phyloP scores from a whole-genome alignment of 2,329 filamentous ascomycete species.

The Ceratocystis eucalypticola region DNA sequence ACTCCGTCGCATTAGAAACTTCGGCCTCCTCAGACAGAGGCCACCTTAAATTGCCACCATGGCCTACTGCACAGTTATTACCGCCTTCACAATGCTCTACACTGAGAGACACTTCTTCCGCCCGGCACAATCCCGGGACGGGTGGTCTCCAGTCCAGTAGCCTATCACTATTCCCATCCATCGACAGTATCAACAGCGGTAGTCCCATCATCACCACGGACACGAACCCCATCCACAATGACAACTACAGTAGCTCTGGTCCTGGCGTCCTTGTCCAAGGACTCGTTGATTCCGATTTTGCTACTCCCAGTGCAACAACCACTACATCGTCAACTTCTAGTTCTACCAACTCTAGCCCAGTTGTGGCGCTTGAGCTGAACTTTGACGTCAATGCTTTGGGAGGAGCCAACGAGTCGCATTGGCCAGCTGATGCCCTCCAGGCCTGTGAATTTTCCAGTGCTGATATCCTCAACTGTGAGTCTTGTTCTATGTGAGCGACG shows the following conservation, averaged over 20 bases:
- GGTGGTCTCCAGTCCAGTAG: background rate
- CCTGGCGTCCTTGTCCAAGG: background rate
- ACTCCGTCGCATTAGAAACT: slow-evolving; percentile 6
- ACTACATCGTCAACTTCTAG: background rate
- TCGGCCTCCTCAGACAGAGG: slow-evolving; percentile 16
- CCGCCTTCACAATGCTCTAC: slow-evolving; percentile 1
- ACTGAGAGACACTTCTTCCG: background rate
- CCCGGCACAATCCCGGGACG: slow-evolving; percentile 9
- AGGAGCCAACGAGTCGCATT: slow-evolving; percentile 3
- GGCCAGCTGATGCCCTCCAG: slow-evolving; percentile 3
- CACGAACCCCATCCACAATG: background rate
- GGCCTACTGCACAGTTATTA: slow-evolving; percentile 3
- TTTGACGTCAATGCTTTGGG: slow-evolving; percentile 7
- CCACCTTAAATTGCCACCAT: slow-evolving; percentile 13
- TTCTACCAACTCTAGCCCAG: slow-evolving; percentile 15
- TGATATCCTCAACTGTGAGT: slow-evolving; percentile 14
- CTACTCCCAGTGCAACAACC: background rate
- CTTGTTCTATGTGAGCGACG: background rate
- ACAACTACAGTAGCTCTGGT: background rate
- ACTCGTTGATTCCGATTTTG: slow-evolving; percentile 5
- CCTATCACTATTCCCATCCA: background rate
- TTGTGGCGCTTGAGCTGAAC: slow-evolving; percentile 10
- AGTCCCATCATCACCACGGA: background rate
- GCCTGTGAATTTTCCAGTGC: background rate
- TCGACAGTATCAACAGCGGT: background rate